phyloP scores from a whole-genome alignment of 139 green algal genomes.

The Yamagishiella unicocca region DNA sequence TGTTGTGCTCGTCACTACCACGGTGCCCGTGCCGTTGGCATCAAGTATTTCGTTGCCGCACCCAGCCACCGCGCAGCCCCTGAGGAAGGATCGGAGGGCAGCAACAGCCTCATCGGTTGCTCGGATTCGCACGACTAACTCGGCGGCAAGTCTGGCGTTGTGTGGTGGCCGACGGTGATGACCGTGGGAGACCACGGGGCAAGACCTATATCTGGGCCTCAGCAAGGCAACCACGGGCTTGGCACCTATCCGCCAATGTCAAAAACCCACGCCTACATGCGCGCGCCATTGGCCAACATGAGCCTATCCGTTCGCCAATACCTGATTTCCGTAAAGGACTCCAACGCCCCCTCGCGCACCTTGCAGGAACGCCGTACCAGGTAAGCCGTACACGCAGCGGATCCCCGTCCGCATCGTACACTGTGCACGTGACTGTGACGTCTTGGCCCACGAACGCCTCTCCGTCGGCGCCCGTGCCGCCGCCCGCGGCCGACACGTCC shows the following conservation, averaged over 20 bases:
- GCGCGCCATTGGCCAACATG: not conserved
- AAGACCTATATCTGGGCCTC: too few species aligned
- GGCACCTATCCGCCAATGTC: too few species aligned
- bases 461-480: constrained; percentile 21
- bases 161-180: too few species aligned
- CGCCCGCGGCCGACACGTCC: not conserved
- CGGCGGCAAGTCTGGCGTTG: too few species aligned
- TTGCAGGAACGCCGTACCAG: constrained; percentile 49
- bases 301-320: too few species aligned
- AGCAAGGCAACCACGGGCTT: too few species aligned
- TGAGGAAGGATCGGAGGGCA: too few species aligned
- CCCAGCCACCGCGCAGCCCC: constrained; percentile 16
- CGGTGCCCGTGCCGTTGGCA: not conserved
- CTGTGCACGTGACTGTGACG: not conserved
- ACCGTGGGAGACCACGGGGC: too few species aligned
- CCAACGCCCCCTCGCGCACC: not conserved
- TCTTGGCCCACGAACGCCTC: constrained; percentile 42
- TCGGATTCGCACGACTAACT: too few species aligned
- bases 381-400: constrained; percentile 41
- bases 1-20: not conserved
- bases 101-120: too few species aligned
- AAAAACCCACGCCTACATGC: not conserved
- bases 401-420: constrained; percentile 37
- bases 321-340: too few species aligned
- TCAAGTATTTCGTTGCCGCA: constrained; percentile 40